Percentiles rank a stretch among this genome's conserved stretches.
phyloP scores from a whole-genome alignment of 495 filamentous ascomycete species.

The Cercophora sp. region DNA sequence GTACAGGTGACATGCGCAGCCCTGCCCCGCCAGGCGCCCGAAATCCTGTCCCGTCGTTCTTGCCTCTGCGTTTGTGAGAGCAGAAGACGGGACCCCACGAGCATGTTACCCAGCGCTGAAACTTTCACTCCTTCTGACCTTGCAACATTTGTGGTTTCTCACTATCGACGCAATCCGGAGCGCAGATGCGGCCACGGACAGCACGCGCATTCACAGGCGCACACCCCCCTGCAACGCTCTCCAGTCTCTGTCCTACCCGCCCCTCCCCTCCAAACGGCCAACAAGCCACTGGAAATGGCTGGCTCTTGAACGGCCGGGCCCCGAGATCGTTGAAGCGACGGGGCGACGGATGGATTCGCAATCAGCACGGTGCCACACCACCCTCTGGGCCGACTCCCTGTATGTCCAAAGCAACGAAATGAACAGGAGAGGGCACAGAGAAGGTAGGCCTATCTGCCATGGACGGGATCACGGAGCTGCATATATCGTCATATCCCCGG shows the following conservation, averaged over 20 bases:
- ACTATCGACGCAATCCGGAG: too few species aligned
- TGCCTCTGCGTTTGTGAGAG: too few species aligned
- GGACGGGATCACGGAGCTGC: constrained; percentile 1
- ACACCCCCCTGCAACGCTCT: constrained; percentile 3
- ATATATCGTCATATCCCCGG: constrained; percentile 14
- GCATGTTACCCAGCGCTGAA: too few species aligned
- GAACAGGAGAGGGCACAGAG: constrained; percentile 1
- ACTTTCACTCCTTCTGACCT: too few species aligned
- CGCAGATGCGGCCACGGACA: too few species aligned
- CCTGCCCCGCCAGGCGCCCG: too few species aligned
- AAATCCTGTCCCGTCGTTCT: too few species aligned
- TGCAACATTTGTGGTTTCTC: too few species aligned
- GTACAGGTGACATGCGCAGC: too few species aligned
- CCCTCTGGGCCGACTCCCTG: not conserved
- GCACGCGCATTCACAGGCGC: too few species aligned
- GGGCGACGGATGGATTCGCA: not conserved
- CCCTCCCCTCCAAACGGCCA: constrained; percentile 10
- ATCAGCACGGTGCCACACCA: constrained; percentile 6
- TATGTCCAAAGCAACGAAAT: not conserved
- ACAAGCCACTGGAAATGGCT: not conserved
- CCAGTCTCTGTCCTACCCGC: constrained; percentile 13
- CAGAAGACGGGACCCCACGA: too few species aligned
- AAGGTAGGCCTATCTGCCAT: not conserved
- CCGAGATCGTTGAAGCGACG: constrained; percentile 7
- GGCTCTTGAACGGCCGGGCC: not conserved